phyloP scores from a whole-genome alignment of 306 rosid genomes.

The Trifolium subterraneum region DNA sequence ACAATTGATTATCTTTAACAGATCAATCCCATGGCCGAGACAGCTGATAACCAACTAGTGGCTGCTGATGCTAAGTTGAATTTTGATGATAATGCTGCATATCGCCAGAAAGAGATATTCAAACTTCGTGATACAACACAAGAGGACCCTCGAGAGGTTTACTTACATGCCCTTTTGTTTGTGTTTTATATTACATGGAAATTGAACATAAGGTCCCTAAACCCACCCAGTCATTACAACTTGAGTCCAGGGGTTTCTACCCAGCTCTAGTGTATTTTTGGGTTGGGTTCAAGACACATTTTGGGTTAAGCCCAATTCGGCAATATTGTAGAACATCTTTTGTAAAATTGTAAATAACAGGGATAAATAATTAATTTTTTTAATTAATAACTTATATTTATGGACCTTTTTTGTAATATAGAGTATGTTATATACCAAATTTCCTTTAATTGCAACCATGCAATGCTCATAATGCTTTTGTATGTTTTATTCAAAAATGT shows the following conservation, averaged over 20 bases:
- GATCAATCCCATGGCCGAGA: constrained; percentile 97
- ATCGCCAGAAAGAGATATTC: constrained; percentile 85
- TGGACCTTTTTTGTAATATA: not conserved
- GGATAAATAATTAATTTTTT: not conserved
- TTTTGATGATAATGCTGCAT: constrained; percentile 97
- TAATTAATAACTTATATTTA: constrained; percentile 2
- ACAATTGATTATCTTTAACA: constrained; percentile 46
- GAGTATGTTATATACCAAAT: no score
- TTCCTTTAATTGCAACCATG: not conserved
- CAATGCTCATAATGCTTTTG: not conserved
- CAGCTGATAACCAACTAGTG: constrained; percentile 91
- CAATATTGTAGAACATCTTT: not conserved
- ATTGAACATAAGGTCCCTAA: not conserved
- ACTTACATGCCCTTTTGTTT: constrained; percentile 4
- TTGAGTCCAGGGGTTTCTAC: constrained; percentile 2
- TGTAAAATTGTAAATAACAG: not conserved
- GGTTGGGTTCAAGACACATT: constrained; percentile 2
- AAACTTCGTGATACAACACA: constrained; percentile 94
- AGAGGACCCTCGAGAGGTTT: constrained; percentile 99
- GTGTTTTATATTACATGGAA: constrained; percentile 22
- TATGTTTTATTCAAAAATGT: not conserved
- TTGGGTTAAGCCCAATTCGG: not conserved
- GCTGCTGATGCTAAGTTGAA: constrained; percentile 99
- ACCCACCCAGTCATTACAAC: constrained; percentile 6
- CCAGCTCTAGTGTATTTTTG: not conserved